Conservation (phyloP, 2,329 filamentous ascomycete species). For the Colletotrichum siamense region DNA sequence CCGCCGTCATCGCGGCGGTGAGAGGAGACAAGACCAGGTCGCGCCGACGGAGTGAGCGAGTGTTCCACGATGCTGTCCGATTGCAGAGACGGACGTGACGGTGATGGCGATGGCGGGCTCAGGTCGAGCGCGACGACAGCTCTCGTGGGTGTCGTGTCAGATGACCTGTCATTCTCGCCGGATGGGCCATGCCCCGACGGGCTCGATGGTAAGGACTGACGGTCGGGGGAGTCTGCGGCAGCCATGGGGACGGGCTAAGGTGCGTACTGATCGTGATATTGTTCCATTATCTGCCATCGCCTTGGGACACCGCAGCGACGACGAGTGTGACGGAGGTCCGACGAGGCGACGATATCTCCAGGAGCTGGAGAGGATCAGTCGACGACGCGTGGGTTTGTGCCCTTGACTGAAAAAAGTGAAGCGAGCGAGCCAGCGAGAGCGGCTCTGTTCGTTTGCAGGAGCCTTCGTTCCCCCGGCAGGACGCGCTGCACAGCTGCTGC, state of each 20-base stretch:
- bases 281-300: constrained; percentile 10
- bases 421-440: background rate
- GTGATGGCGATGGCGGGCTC: background rate
- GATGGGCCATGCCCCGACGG: background rate
- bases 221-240: background rate
- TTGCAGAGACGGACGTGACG: background rate
- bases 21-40: background rate
- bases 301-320: background rate
- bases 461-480: background rate
- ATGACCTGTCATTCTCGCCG: background rate
- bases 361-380: background rate
- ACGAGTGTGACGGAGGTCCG: background rate
- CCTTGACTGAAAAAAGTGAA: background rate
- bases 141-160: background rate
- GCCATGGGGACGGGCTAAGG: constrained; percentile 12
- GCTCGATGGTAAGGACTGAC: background rate
- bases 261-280: constrained; percentile 8
- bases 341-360: background rate
- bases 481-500: background rate
- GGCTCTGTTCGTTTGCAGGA: background rate
- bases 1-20: background rate
- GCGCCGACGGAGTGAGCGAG: background rate
- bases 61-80: background rate
- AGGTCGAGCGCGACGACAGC: background rate
- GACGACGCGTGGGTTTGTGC: background rate